Evolutionary conservation across 2,329 filamentous ascomycete genomes (phyloP).

Genomic region (Zalaria sp.): DNA sequence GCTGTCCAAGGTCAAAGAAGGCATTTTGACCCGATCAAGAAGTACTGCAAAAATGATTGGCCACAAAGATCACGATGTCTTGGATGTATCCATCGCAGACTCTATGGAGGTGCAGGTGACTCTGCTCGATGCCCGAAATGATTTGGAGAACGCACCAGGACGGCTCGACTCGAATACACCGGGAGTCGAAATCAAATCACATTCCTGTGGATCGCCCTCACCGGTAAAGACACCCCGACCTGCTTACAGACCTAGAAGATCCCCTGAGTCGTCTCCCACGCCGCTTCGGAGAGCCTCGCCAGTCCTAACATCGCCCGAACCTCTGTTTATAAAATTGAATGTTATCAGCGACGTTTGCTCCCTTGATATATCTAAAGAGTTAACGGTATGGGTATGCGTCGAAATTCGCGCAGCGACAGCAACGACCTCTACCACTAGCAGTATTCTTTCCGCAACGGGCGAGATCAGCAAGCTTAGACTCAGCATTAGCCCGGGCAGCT

Average conservation of each 20-base stretch:
- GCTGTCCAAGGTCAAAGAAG: slow-evolving; percentile 19
- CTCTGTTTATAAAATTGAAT: not conserved
- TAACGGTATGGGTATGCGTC: not conserved
- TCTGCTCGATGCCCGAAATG: not conserved
- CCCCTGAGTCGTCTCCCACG: not conserved
- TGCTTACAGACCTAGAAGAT: not conserved
- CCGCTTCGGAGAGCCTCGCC: not conserved
- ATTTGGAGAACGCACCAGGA: not conserved
- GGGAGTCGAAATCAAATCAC: not conserved
- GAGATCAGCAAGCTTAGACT: not conserved
- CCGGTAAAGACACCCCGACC: slow-evolving; percentile 2
- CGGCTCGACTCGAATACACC: not conserved
- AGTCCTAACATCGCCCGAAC: not conserved
- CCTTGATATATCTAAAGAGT: not conserved
- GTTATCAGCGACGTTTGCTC: not conserved
- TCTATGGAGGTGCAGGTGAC: not conserved
- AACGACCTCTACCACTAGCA: not conserved
- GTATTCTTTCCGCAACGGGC: not conserved
- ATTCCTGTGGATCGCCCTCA: slow-evolving; percentile 1
- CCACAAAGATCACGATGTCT: slow-evolving; percentile 5
- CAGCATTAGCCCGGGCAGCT: not conserved
- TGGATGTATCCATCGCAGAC: not conserved
- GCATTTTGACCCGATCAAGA: slow-evolving; percentile 14
- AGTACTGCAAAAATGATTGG: slow-evolving; percentile 8
- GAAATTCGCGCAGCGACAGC: not conserved